Conservation (phyloP, 2,329 filamentous ascomycete species). For the Hypoxylon sp. region DNA sequence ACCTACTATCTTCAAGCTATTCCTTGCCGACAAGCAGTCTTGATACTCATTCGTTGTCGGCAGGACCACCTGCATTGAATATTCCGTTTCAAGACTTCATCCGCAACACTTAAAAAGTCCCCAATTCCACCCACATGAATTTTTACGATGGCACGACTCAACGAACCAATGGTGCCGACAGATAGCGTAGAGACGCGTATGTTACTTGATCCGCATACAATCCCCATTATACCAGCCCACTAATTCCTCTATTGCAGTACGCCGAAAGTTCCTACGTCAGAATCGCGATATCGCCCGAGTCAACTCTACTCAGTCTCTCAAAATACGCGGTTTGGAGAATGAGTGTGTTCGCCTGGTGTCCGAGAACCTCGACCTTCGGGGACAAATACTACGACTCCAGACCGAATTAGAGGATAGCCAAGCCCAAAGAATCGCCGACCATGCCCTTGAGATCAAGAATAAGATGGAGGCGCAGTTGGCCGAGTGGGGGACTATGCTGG, state of each 20-base stretch:
- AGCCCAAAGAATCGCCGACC: conserved; percentile 67
- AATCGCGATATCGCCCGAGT: conserved; percentile 83
- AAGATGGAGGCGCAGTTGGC: conserved; percentile 76
- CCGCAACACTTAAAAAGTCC: conserved; percentile 21
- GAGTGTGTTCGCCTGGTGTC: conserved; percentile 77
- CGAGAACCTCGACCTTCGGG: conserved; percentile 79
- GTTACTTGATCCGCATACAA: conserved; percentile 46
- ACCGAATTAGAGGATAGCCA: conserved; percentile 70
- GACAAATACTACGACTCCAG: conserved; percentile 75
- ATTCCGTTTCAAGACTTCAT: conserved; percentile 4
- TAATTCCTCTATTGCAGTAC: conserved; percentile 62
- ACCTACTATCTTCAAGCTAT: conserved; percentile 19
- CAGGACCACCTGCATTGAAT: conserved; percentile 14
- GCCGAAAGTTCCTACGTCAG: conserved; percentile 80
- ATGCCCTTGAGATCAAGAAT: conserved; percentile 73
- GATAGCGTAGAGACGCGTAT: conserved; percentile 77
- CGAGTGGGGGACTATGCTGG: conserved; percentile 74
- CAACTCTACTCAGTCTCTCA: conserved; percentile 80
- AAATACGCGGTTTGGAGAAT: conserved; percentile 78
- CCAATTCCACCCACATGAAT: conserved; percentile 30
- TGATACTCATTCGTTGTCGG: conserved; percentile 13
- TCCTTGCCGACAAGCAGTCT: conserved; percentile 4
- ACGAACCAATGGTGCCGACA: conserved; percentile 73
- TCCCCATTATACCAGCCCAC: conserved; percentile 4
- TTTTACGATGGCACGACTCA: conserved; percentile 78